Conservation (phyloP, 73 alveolate species). For the Symbiodinium natans region DNA sequence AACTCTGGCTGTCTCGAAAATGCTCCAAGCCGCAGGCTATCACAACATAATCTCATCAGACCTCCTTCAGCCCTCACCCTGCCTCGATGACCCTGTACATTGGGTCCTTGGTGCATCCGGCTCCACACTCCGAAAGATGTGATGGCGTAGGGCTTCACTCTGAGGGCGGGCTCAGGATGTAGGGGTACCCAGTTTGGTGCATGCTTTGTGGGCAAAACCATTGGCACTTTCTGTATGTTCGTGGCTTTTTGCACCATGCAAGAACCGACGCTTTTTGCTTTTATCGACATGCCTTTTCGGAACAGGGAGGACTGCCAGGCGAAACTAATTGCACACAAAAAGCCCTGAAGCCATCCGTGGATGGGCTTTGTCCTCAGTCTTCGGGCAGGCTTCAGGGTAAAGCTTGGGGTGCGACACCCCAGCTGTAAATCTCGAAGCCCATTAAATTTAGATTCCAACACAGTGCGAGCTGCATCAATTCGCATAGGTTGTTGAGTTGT, state of each 20-base stretch:
- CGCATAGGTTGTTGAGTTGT: no score
- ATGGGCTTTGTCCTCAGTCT: no score
- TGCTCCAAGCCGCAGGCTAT: no score
- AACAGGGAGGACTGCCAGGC: neutral
- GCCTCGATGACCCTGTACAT: slow-evolving; percentile 4
- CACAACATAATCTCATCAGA: no score
- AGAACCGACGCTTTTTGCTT: neutral
- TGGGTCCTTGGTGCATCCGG: neutral
- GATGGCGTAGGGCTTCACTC: neutral
- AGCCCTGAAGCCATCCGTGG: neutral
- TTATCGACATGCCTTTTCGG: neutral
- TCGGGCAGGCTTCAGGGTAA: no score
- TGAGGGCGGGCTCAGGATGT: neutral
- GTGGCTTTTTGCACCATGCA: neutral
- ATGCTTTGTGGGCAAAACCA: no score
- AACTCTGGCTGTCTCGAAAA: no score
- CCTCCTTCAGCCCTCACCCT: neutral
- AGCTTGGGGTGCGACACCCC: no score
- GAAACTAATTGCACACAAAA: neutral
- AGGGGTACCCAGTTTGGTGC: no score
- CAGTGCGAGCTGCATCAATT: no score
- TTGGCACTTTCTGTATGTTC: neutral
- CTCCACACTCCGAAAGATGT: no score
- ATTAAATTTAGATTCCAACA: no score
- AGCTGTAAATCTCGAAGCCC: neutral